Evolutionary conservation across 208 protist species (phyloP), one percentile per base, ranked within the genome.

Genomic region (Borovskyia barvae): DNA sequence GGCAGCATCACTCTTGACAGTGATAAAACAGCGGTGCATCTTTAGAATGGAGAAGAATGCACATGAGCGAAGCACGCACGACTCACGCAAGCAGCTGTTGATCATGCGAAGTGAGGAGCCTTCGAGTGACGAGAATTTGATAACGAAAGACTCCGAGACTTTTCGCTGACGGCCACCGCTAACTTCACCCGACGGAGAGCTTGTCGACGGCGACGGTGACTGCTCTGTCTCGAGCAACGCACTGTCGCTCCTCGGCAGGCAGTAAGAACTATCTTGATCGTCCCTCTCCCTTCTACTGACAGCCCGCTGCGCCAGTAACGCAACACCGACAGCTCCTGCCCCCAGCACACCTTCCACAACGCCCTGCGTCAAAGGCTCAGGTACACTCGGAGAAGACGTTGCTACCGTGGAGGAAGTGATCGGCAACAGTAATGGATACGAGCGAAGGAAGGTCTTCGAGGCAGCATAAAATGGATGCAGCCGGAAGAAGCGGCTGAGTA

Each of bases 41-140:
- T 88, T 81, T 25, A 94, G 40, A 42, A 94, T 87, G 24, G 85
- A 80, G 55, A 89, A 87, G 58, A 84, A 80, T 49, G 78, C 62
- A 55, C 83, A 90, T 12, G 72, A 75, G 28, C 72, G 59, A 35
- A 90, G 71, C 42, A 80, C 80, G 3, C 76, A 69, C 1, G 82
- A 66, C 54, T 90, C 76, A 11, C 66, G 78, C 59, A 73, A 56
- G 3, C 69, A 69, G 51, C 66, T 70, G 37, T 78, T 77, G 36
- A 75, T 82, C 48, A 85, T 62, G 12, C 63, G 68, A 28, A 85
- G 72, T 4, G 77, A 85, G 55, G 84, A 81, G 3, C 61, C 60
- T 7, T 68, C 63, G 17, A 90, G 68, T 30, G 82, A 74, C 25
- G 85, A 66, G 29, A 68, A 77, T 66, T 90, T 90, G 30, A 75